A percentile compares a stretch with the other conserved stretches of the same genome.
Evolutionary conservation across 345 rosid genomes (phyloP).

Genomic region (Arabis hirsuta): DNA sequence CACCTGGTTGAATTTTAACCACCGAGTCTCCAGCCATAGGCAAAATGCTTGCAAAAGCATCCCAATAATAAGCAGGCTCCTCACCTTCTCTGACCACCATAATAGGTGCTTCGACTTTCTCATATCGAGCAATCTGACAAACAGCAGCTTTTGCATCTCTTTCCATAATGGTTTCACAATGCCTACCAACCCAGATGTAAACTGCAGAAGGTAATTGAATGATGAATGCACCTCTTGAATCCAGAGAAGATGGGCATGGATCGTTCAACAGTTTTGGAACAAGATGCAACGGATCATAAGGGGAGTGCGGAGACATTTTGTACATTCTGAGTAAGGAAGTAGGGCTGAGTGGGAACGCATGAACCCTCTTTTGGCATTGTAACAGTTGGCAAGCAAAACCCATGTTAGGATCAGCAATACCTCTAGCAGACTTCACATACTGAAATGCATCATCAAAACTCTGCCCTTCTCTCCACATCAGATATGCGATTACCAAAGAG

Average conservation of each 20-base stretch:
- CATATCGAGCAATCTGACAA: conserved; percentile 93
- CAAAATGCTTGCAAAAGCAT: conserved; percentile 70
- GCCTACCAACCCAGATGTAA: conserved; percentile 92
- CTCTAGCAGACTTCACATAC: conserved; percentile 94
- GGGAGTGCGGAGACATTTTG: conserved; percentile 92
- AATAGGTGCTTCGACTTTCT: conserved; percentile 79
- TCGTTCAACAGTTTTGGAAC: conserved; percentile 93
- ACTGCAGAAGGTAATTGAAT: conserved; percentile 83
- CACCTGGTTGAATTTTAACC: conserved; percentile 57
- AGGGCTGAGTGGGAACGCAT: conserved; percentile 96
- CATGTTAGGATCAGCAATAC: conserved; percentile 99
- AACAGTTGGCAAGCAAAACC: conserved; percentile 98
- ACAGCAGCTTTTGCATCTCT: conserved; percentile 96
- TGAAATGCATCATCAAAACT: conserved; percentile 98
- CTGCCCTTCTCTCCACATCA: conserved; percentile 99
- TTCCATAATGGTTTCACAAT: conserved; percentile 87
- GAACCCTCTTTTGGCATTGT: conserved; percentile 98
- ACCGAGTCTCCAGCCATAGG: conserved; percentile 62
- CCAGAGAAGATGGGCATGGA: conserved; percentile 78
- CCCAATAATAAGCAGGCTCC: conserved; percentile 89
- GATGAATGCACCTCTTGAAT: conserved; percentile 98
- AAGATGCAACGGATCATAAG: conserved; percentile 97
- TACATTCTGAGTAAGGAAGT: conserved; percentile 93
- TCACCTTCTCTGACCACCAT: conserved; percentile 81
- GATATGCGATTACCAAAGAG: conserved; percentile 96